Evolutionary conservation across 768 basidiomycete genomes (phyloP).

Genomic region (Psilocybe cyanescens): DNA sequence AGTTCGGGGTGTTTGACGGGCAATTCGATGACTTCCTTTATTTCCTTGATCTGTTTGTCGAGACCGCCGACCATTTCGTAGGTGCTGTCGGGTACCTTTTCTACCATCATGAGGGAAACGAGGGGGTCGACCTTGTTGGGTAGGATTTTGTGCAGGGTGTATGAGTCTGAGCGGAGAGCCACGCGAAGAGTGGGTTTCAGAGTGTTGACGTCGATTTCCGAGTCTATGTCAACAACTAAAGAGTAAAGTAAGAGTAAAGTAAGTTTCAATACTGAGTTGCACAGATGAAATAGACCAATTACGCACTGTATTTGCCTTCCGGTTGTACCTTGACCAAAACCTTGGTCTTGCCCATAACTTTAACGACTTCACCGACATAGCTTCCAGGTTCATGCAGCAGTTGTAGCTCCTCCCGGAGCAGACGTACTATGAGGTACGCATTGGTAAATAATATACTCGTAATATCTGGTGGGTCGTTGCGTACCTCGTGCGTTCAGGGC

Average conservation of each 20-base stretch:
- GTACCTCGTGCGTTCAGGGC: slow-evolving; percentile 93
- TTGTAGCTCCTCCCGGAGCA: slow-evolving; percentile 91
- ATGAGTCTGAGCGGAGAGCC: slow-evolving; percentile 94
- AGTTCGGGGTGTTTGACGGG: slow-evolving; percentile 98
- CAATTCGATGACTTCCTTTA: slow-evolving; percentile 94
- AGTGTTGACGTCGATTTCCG: slow-evolving; percentile 78
- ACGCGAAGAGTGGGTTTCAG: slow-evolving; percentile 90
- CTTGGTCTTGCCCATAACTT: slow-evolving; percentile 99
- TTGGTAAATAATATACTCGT: background rate
- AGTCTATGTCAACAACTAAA: slow-evolving; percentile 91
- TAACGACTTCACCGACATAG: slow-evolving; percentile 97
- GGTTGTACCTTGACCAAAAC: slow-evolving; percentile 98
- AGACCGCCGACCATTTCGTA: slow-evolving; percentile 99
- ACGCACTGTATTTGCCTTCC: slow-evolving; percentile 98
- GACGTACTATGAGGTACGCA: slow-evolving; percentile 60
- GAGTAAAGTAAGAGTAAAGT: background rate
- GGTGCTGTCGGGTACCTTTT: slow-evolving; percentile 98
- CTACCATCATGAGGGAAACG: slow-evolving; percentile 99
- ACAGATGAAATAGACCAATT: no score
- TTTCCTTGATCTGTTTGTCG: slow-evolving; percentile 99
- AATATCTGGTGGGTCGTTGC: background rate
- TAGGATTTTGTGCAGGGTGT: slow-evolving; percentile 95
- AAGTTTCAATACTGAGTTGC: background rate
- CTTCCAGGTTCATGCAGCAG: slow-evolving; percentile 93
- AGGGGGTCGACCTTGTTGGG: slow-evolving; percentile 98